These are phyloP conservation scores for Mycosarcoma mackinlayi DNA, from an alignment of 1,284 basidiomycete genomes.

Conservation along the genomic window DNA sequence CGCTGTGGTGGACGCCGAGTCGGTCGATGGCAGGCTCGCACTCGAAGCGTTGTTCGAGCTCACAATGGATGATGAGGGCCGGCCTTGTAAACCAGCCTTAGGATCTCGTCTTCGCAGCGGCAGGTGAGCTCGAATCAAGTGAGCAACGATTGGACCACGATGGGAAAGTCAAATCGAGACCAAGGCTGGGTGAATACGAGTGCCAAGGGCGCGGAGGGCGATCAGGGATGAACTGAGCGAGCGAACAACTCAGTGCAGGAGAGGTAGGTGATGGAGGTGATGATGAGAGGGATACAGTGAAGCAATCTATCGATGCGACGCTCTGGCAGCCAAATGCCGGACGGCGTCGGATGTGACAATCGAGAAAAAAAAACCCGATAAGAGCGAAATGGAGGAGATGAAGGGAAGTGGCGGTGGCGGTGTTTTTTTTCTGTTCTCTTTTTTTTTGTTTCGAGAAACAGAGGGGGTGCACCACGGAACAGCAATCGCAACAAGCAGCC, in stretches of 20 bases:
- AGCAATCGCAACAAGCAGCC: neutral
- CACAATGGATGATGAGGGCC: constrained; percentile 20
- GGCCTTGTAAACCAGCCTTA: constrained; percentile 21
- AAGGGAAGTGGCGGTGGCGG: constrained; percentile 4
- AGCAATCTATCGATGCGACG: neutral
- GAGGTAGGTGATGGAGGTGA: neutral
- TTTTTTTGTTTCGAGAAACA: neutral
- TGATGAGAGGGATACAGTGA: neutral
- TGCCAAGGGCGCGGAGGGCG: neutral
- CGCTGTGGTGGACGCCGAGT: constrained; percentile 16
- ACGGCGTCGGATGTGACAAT: constrained; percentile 13
- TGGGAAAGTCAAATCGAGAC: neutral
- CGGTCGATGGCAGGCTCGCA: constrained; percentile 32
- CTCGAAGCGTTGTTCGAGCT: constrained; percentile 28
- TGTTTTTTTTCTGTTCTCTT: no score
- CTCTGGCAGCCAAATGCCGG: constrained; percentile 22
- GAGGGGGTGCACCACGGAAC: neutral
- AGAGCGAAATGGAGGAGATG: constrained; percentile 1
- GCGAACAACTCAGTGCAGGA: no score
- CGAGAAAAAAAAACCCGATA: constrained; percentile 4
- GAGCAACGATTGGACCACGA: neutral
- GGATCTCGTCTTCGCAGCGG: neutral
- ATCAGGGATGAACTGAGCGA: no score
- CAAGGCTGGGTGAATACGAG: neutral
- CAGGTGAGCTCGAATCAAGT: neutral